Conservation (phyloP, 1,284 basidiomycete genomes). For the Boletellus sp. region DNA sequence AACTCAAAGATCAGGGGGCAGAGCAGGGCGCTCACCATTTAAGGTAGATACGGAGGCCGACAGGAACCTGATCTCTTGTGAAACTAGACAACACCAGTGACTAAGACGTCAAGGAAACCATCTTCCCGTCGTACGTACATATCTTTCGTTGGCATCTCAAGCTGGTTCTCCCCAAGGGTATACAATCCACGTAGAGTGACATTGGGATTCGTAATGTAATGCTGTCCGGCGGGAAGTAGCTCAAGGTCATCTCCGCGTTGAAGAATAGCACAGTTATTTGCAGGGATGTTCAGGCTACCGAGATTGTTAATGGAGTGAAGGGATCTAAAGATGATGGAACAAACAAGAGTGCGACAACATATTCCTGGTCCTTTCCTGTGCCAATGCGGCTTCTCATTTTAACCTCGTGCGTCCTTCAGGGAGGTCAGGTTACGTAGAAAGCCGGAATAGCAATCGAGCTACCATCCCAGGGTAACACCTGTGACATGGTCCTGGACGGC, state of each 20-base stretch:
- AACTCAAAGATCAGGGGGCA: not conserved
- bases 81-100: conserved; percentile 47
- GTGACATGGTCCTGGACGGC: conserved; percentile 61
- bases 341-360: conserved; percentile 73
- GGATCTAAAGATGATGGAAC: conserved; percentile 20
- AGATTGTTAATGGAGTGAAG: conserved; percentile 5
- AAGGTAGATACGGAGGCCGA: conserved; percentile 75
- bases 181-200: conserved; percentile 74
- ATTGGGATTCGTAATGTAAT: conserved; percentile 76
- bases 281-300: conserved; percentile 70
- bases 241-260: conserved; percentile 78
- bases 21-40: conserved; percentile 49
- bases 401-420: conserved; percentile 59
- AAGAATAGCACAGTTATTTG: conserved; percentile 78
- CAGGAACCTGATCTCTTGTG: conserved; percentile 80
- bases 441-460: conserved; percentile 8
- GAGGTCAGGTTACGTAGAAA: conserved; percentile 1
- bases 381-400: conserved; percentile 62
- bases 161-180: conserved; percentile 75
- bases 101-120: conserved; percentile 1
- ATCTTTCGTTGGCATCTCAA: conserved; percentile 82
- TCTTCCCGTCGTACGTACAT: conserved; percentile 47
- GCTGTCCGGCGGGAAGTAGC: conserved; percentile 72
- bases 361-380: conserved; percentile 47
- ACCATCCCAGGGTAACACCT: conserved; percentile 54